Evolutionary conservation across 495 filamentous ascomycete species (phyloP).

Genomic region (Talaromyces ruber): DNA sequence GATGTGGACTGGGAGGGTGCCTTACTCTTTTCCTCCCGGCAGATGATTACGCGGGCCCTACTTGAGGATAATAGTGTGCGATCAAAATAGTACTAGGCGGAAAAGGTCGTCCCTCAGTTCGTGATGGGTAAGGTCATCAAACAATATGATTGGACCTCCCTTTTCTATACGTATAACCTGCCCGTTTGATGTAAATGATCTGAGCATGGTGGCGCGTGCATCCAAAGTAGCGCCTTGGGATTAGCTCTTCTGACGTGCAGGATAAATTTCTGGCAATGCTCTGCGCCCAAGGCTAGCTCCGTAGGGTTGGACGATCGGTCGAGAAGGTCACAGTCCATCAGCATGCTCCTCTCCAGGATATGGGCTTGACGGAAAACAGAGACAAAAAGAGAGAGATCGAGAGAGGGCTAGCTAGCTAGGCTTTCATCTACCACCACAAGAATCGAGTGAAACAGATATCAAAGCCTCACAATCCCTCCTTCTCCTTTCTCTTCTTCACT

Average conservation of each 20-base stretch:
- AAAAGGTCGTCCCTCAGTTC: neutral
- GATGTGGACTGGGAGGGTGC: neutral
- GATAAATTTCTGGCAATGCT: neutral
- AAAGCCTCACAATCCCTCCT: neutral
- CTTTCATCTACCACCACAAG: neutral
- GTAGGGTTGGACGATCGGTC: conserved; percentile 5
- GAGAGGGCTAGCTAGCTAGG: neutral
- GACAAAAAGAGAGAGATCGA: neutral
- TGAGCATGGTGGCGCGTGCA: conserved; percentile 1
- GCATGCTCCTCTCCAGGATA: neutral
- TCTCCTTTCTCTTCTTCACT: neutral
- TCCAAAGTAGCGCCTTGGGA: neutral
- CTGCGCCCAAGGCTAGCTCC: neutral
- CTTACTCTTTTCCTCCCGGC: neutral
- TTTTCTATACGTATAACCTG: neutral
- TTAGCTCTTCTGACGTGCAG: neutral
- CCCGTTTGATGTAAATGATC: neutral
- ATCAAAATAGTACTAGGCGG: neutral
- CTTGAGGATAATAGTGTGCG: neutral
- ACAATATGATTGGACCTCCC: neutral
- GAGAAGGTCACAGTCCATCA: neutral
- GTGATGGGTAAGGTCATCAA: neutral
- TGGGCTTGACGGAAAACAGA: conserved; percentile 3
- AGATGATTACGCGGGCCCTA: neutral
- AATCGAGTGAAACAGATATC: conserved; percentile 7